Percentiles rank a stretch among this genome's conserved stretches.
Conservation (phyloP, 768 basidiomycete genomes). For the Tylopilus sp. region DNA sequence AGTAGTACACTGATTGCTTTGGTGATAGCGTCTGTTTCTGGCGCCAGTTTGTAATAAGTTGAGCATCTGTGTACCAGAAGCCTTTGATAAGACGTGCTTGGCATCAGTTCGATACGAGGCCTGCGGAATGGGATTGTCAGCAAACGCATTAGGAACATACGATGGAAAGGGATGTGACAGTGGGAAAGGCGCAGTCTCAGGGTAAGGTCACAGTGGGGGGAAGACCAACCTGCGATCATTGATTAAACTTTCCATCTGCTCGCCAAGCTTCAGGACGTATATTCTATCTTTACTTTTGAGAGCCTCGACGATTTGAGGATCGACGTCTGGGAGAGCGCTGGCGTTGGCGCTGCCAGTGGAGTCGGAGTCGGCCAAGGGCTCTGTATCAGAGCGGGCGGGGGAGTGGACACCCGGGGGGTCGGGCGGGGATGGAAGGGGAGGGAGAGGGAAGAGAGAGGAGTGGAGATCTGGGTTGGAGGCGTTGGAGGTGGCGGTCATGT, state of each 20-base stretch:
- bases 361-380: slow-evolving; percentile 29
- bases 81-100: slow-evolving; percentile 78
- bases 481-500: slow-evolving; percentile 13
- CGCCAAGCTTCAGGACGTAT: slow-evolving; percentile 86
- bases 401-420: slow-evolving; percentile 13
- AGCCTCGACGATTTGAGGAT: slow-evolving; percentile 81
- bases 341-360: slow-evolving; percentile 21
- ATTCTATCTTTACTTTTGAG: slow-evolving; percentile 85
- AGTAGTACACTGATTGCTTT: slow-evolving; percentile 60
- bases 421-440: slow-evolving; percentile 14
- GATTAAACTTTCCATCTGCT: slow-evolving; percentile 79
- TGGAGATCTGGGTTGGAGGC: slow-evolving; percentile 12
- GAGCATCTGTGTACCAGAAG: slow-evolving; percentile 85
- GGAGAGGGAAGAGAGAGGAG: slow-evolving; percentile 1
- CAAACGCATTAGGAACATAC: slow-evolving; percentile 1
- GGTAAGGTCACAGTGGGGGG: background rate
- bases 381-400: slow-evolving; percentile 24
- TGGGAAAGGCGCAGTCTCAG: background rate
- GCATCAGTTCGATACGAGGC: slow-evolving; percentile 59
- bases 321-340: slow-evolving; percentile 46
- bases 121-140: slow-evolving; percentile 38
- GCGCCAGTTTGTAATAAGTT: slow-evolving; percentile 70
- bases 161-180: slow-evolving; percentile 1
- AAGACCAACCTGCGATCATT: slow-evolving; percentile 63
- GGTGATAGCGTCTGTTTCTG: slow-evolving; percentile 61